phyloP scores from a whole-genome alignment of 176 grass and related monocot genomes.

The Triticum timopheevii region DNA sequence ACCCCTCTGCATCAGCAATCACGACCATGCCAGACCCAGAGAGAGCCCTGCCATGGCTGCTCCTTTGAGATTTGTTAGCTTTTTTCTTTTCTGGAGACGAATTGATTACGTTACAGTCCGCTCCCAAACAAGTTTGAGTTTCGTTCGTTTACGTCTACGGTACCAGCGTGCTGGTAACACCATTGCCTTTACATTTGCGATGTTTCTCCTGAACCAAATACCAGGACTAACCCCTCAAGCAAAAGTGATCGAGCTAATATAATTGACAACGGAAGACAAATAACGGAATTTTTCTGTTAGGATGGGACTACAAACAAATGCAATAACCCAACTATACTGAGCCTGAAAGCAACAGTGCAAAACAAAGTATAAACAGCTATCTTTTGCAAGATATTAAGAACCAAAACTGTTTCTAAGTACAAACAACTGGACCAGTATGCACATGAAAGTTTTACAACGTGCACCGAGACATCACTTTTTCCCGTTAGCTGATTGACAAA shows the following conservation, averaged over 20 bases:
- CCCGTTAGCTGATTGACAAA: background rate
- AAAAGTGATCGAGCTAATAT: background rate
- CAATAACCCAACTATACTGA: background rate
- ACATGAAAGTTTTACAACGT: background rate
- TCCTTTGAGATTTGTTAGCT: no score
- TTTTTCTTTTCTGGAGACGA: no score
- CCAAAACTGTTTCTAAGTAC: background rate
- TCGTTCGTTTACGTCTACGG: no score
- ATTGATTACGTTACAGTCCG: no score
- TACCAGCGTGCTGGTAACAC: no score
- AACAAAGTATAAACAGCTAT: background rate
- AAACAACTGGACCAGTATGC: background rate
- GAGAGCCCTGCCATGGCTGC: no score
- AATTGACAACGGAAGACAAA: background rate
- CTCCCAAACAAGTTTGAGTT: no score
- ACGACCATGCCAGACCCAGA: no score
- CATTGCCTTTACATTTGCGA: no score
- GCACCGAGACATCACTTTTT: background rate
- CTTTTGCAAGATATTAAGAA: background rate
- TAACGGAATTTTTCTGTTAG: background rate
- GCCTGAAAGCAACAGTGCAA: background rate
- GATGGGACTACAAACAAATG: background rate
- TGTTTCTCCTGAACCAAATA: no score
- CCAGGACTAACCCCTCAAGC: background rate
- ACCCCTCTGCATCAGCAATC: no score